Evolutionary conservation across 2,329 filamentous ascomycete species (phyloP).

Genomic region (Trichophyton benhamiae): DNA sequence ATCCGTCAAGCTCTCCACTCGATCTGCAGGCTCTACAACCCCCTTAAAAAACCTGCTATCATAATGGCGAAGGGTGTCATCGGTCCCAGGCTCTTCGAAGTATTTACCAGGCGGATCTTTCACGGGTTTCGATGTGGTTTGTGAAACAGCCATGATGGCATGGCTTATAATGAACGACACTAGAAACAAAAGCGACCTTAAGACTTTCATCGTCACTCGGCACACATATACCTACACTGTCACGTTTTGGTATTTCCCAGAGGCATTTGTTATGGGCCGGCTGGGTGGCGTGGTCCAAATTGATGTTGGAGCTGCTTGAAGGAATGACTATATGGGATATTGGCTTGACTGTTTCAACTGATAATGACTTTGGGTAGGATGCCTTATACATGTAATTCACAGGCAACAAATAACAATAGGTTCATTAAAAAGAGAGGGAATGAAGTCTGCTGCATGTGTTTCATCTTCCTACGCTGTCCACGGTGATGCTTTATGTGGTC

Average conservation of each 20-base stretch:
- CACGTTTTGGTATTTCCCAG: background rate
- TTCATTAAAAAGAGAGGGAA: background rate
- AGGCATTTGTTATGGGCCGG: background rate
- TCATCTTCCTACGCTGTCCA: no score
- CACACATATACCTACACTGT: no score
- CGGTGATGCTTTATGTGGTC: background rate
- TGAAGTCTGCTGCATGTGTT: background rate
- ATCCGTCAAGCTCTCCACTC: slow-evolving; percentile 53
- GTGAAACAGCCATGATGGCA: background rate
- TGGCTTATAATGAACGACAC: background rate
- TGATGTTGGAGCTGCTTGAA: background rate
- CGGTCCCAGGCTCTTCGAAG: slow-evolving; percentile 52
- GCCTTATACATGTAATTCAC: background rate
- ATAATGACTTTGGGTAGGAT: background rate
- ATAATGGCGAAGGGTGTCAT: slow-evolving; percentile 56
- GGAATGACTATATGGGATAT: background rate
- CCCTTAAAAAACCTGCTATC: slow-evolving; percentile 57
- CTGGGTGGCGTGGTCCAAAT: background rate
- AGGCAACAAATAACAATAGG: background rate
- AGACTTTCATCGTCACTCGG: background rate
- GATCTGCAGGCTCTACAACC: slow-evolving; percentile 53
- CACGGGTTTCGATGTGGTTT: slow-evolving; percentile 9
- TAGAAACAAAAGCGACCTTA: background rate
- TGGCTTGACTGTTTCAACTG: background rate
- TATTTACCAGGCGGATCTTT: slow-evolving; percentile 42